These are phyloP conservation scores for Epicoccum sorghinum DNA, from an alignment of 2,329 filamentous ascomycete genomes.

Conservation along the genomic window DNA sequence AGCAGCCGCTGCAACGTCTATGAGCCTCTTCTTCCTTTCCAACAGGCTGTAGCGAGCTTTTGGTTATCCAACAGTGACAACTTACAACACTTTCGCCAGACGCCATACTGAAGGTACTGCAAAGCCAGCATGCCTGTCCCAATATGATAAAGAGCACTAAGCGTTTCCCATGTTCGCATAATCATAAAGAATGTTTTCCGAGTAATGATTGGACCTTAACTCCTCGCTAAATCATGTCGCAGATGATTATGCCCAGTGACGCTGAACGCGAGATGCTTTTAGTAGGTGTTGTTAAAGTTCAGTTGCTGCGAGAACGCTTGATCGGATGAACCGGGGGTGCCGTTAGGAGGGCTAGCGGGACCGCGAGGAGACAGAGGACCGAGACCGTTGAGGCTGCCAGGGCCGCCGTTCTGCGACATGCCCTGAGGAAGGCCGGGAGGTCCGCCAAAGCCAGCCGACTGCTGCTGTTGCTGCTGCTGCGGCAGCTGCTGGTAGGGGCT, in stretches of 20 bases:
- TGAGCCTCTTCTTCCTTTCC: constrained; percentile 6
- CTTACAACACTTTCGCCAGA: constrained; percentile 35
- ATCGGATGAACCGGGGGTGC: constrained; percentile 40
- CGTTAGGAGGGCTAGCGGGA: constrained; percentile 29
- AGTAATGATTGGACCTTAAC: constrained; percentile 19
- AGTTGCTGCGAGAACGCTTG: constrained; percentile 45
- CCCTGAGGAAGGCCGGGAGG: constrained; percentile 15
- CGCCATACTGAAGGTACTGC: constrained; percentile 42
- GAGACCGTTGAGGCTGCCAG: constrained; percentile 15
- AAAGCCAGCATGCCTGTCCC: constrained; percentile 22
- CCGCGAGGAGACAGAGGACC: constrained; percentile 15
- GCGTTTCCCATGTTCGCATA: constrained; percentile 15
- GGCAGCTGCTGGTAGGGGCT: constrained; percentile 18
- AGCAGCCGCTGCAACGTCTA: constrained; percentile 1
- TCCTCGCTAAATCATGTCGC: constrained; percentile 20
- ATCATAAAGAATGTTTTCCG: constrained; percentile 18
- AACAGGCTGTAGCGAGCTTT: constrained; percentile 11
- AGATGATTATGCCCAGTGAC: constrained; percentile 20
- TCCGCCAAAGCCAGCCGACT: constrained; percentile 14
- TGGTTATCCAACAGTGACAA: constrained; percentile 10
- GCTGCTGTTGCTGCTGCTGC: constrained; percentile 9
- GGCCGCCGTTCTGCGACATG: constrained; percentile 17
- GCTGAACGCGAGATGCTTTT: constrained; percentile 17
- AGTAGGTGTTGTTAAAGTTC: constrained; percentile 20
- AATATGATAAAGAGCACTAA: constrained; percentile 7